Evolutionary conservation across 2,329 filamentous ascomycete species (phyloP), one percentile per base, ranked within the genome.

Genomic region (Exserohilum rostratum): DNA sequence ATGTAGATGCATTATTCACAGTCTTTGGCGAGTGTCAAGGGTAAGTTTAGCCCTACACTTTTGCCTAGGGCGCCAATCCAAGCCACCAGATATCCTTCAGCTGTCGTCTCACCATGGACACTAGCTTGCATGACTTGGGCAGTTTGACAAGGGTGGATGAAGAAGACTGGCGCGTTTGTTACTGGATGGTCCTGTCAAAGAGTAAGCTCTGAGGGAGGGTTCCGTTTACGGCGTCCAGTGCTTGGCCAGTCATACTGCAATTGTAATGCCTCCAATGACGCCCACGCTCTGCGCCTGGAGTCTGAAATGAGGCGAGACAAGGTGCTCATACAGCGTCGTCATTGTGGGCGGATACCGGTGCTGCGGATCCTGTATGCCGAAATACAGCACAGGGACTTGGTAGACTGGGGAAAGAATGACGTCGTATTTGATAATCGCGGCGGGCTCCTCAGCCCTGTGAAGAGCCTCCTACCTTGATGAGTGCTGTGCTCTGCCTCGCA

Each of bases 131-230:
- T 90, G 47, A 90, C 90, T 61, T 93, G 89, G 51, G 89, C 90
- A 7, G 95, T 90, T 72, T 90, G 86, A 77, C 95, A 98, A 20
- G 95, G 93, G 78, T 99, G 95, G 65, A 98, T 83, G 76, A 96
- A 97, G 76, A 93, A 97, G 45, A 87, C 85, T 35, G 92, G 91
- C 54, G 87, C 76, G 48, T 89, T 89, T 53, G 87, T 90, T 55
- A 90, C 76, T 47, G 95, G 93, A 81, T 98, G 92, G 75, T 96
- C 87, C 86, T 93, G 22, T 12, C 2, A 31, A 25, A 22, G 27
- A 27, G 33, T 47, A 20, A 55, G 42, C 33, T 18, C 5, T 17
- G 15, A 33, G 27, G 7, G 6, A 12, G 10, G n/a, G 18, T 37
- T 4, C 17, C 5, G 6, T n/a, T 6, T 20, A 13, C 2, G 34